Base-by-base conservation (phyloP, 495 filamentous ascomycete species). In the Hypoxylon rickii region DNA sequence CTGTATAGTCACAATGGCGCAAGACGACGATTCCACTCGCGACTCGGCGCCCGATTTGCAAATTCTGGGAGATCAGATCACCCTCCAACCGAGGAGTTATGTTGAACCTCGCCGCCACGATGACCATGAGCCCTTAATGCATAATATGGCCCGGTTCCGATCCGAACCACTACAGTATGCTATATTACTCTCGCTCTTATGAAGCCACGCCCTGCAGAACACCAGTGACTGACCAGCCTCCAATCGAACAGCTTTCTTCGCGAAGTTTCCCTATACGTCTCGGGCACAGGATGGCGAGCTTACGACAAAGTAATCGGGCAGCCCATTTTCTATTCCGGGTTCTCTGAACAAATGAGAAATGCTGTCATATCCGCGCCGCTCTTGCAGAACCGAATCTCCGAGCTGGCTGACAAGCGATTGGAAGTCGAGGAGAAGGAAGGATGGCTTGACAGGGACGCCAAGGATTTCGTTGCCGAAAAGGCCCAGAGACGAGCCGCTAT, bases 241-340 rank as follows among this genome's bases (percentile, higher is more conserved):
- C 13, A 38, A 2, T 15, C 34, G 16, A 71, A 86, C 65, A 88
- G 90, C 50, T 97, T 96, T 71, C 84, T 98, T 24, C 88, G 92
- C 51, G 93, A 98, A 76, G 86, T 97, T 53, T 89, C 86, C 47
- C 76, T 95, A 37, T 89, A 97, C 70, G 87, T 96, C 57, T 90
- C 87, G 3, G 94, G 94, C 44, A 87, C 87, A 2, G 92, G 90
- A 47, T 98, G 94, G 94, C 85, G 94, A 45, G 88, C 87, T 54
- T 98, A 98, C 76, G 90, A 97, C 69, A 77, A 88, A 46, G 79
- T 90, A 56, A 84, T 97, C 58, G 94, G 94, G 10, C 93, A 96
- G 70, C 89, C 90, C 0, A 86, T 97, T 29, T 97, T 92, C 77
- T 97, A 97, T 69, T 73, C 86, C 4, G 94, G 94, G 13, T 98